phyloP scores from a whole-genome alignment of 2,329 filamentous ascomycete species.

The Thermothelomyces thermophilus region DNA sequence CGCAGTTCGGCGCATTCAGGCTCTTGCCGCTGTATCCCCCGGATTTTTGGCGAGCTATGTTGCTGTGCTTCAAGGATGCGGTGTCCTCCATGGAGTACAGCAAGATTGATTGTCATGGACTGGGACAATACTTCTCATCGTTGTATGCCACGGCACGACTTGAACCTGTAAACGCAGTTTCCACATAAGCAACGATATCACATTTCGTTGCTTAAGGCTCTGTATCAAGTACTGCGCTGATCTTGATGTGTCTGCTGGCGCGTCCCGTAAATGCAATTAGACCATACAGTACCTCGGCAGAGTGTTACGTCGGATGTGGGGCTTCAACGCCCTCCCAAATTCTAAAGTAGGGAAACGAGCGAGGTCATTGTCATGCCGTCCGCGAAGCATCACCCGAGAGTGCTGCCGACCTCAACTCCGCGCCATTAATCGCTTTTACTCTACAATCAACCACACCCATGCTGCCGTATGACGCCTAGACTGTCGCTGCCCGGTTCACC shows the following conservation, averaged over 20 bases:
- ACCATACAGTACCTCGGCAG: background rate
- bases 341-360: slow-evolving; percentile 8
- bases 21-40: too few relatives aligned
- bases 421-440: background rate
- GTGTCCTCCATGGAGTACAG: too few relatives aligned
- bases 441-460: background rate
- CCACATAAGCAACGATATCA: too few relatives aligned
- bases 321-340: background rate
- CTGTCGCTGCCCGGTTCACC: slow-evolving; percentile 23
- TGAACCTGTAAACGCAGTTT: too few relatives aligned
- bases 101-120: too few relatives aligned
- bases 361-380: background rate
- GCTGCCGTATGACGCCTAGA: slow-evolving; percentile 17
- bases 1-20: too few relatives aligned
- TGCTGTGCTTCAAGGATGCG: too few relatives aligned
- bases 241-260: background rate
- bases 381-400: slow-evolving; percentile 2
- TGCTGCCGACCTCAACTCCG: background rate
- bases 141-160: too few relatives aligned
- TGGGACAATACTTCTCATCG: too few relatives aligned
- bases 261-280: background rate
- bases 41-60: too few relatives aligned
- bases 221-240: too few relatives aligned
- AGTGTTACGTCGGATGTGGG: background rate
- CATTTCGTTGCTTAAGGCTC: too few relatives aligned